phyloP scores from a whole-genome alignment of 345 rosid genomes.

The Citrus trifoliata region DNA sequence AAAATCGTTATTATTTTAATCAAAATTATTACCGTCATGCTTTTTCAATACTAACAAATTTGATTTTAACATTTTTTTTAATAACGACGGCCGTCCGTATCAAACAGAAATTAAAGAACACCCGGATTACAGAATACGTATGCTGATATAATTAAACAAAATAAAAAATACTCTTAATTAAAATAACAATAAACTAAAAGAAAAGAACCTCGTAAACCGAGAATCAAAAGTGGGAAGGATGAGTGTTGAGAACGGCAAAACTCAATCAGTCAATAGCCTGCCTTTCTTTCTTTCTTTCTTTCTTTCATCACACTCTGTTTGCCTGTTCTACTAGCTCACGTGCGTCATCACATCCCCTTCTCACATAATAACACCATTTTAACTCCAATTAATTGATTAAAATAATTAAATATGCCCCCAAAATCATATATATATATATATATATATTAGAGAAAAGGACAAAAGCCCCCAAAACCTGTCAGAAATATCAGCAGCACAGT shows the following conservation, averaged over 20 bases:
- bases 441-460: constrained; percentile 24
- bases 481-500: constrained; percentile 48
- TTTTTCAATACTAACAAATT: too few relatives aligned
- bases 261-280: neutral
- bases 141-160: too few relatives aligned
- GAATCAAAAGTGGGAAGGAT: constrained; percentile 18
- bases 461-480: constrained; percentile 26
- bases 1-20: too few relatives aligned
- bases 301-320: constrained; percentile 24
- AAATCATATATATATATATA: neutral
- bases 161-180: neutral
- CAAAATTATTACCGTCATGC: too few relatives aligned
- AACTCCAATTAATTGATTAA: neutral
- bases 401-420: neutral
- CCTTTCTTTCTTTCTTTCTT: too few relatives aligned
- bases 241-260: constrained; percentile 33
- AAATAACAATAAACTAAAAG: neutral
- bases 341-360: constrained; percentile 32
- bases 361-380: neutral
- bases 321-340: constrained; percentile 29
- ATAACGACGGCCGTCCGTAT: too few relatives aligned
- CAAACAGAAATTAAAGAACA: too few relatives aligned
- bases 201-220: constrained; percentile 21
- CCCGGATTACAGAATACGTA: too few relatives aligned
- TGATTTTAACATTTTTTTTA: too few relatives aligned